Evolutionary conservation across 2,329 filamentous ascomycete species (phyloP).

Genomic region (Plectosphaerella cucumerina): DNA sequence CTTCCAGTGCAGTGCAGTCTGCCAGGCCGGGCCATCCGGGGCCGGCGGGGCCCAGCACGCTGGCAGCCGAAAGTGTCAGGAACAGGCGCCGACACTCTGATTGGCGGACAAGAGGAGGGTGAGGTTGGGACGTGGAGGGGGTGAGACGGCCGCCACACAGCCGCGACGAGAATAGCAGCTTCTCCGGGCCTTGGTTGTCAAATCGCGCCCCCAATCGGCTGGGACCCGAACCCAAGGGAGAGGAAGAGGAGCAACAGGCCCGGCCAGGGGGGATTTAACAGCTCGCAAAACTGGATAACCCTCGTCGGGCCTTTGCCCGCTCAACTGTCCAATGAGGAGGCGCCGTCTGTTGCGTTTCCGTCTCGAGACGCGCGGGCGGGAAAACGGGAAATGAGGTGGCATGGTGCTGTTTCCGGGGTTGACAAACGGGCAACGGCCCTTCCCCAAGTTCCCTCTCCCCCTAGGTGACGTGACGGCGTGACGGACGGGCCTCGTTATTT

Average conservation of each 20-base stretch:
- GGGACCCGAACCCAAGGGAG: background rate
- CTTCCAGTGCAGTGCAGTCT: too few relatives aligned
- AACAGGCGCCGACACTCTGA: background rate
- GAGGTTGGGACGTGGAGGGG: background rate
- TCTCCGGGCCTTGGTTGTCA: background rate
- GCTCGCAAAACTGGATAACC: background rate
- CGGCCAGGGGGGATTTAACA: background rate
- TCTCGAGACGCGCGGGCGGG: too few relatives aligned
- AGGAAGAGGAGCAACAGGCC: background rate
- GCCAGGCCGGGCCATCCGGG: too few relatives aligned
- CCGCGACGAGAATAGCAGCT: conserved; percentile 1
- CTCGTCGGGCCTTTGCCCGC: background rate
- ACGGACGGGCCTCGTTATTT: too few relatives aligned
- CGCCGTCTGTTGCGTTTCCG: background rate
- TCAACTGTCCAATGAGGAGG: background rate
- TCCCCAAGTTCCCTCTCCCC: too few relatives aligned
- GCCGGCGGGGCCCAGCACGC: background rate
- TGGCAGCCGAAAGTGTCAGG: background rate
- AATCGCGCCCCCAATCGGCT: background rate
- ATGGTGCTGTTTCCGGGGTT: too few relatives aligned
- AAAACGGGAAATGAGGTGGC: too few relatives aligned
- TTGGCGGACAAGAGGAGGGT: background rate
- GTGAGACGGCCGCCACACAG: background rate
- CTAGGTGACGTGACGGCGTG: too few relatives aligned
- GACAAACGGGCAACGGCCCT: too few relatives aligned